Evolutionary conservation across 768 basidiomycete genomes (phyloP).

Genomic region (Boletus patriciae): DNA sequence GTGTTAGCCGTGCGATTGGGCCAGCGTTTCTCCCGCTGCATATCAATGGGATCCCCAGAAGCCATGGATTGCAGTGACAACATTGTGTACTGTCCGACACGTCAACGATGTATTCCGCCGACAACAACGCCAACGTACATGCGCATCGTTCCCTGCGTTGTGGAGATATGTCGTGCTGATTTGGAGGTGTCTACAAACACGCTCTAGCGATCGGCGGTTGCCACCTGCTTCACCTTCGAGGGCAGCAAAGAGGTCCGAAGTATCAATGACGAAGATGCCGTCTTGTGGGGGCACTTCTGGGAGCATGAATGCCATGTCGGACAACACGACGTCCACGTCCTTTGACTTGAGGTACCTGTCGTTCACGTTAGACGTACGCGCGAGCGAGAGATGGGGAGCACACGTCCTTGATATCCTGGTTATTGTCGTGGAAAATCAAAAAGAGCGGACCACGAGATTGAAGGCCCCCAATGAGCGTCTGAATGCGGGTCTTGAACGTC

Average conservation of each 20-base stretch:
- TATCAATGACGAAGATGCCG: constrained; percentile 69
- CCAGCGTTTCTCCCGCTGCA: constrained; percentile 79
- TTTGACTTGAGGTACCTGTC: constrained; percentile 54
- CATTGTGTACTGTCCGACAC: constrained; percentile 62
- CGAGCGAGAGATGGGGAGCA: not conserved
- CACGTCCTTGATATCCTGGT: constrained; percentile 71
- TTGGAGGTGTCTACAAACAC: constrained; percentile 62
- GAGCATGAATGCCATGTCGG: constrained; percentile 51
- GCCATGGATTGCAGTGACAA: constrained; percentile 70
- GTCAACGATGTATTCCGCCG: not conserved
- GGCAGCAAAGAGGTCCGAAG: constrained; percentile 71
- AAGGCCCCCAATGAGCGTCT: constrained; percentile 43
- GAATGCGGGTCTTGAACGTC: constrained; percentile 53
- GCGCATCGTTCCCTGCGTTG: constrained; percentile 87
- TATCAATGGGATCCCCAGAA: constrained; percentile 67
- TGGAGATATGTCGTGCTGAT: constrained; percentile 59
- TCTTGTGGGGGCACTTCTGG: constrained; percentile 53
- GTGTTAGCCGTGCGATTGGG: constrained; percentile 51
- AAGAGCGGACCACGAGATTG: constrained; percentile 58
- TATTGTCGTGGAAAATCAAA: constrained; percentile 78
- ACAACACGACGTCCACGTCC: constrained; percentile 51
- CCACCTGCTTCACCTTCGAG: constrained; percentile 59
- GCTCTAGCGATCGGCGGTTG: constrained; percentile 56
- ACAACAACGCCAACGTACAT: constrained; percentile 45
- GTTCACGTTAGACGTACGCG: constrained; percentile 1